Percentiles rank a stretch among this genome's conserved stretches.
Evolutionary conservation across 2,329 filamentous ascomycete genomes (phyloP).

Genomic region (Paraphoma sp.): DNA sequence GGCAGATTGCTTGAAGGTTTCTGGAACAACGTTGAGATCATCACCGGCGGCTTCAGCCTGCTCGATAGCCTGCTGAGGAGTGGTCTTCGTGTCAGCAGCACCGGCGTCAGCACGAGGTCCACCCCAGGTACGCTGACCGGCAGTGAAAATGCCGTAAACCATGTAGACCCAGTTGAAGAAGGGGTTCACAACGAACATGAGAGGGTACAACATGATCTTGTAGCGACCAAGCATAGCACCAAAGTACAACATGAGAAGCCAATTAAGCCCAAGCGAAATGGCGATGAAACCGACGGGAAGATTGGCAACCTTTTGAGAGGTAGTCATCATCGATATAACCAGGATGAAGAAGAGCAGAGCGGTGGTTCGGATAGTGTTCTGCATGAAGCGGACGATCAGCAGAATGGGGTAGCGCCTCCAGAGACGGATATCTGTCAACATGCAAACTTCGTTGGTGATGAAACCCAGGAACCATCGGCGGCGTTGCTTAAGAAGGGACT

Average conservation of each 20-base stretch:
- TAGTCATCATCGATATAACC: constrained; percentile 84
- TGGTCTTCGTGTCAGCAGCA: constrained; percentile 75
- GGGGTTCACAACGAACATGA: constrained; percentile 95
- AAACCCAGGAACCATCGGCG: constrained; percentile 96
- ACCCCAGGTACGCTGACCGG: constrained; percentile 93
- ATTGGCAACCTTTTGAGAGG: constrained; percentile 76
- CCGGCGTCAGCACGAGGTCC: constrained; percentile 90
- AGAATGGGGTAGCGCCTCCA: constrained; percentile 92
- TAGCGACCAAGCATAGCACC: constrained; percentile 83
- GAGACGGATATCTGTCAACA: constrained; percentile 91
- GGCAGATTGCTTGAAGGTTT: constrained; percentile 72
- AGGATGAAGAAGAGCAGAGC: constrained; percentile 94
- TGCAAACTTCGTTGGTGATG: constrained; percentile 97
- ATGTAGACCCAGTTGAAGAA: constrained; percentile 99
- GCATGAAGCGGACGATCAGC: constrained; percentile 86
- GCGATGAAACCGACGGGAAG: constrained; percentile 93
- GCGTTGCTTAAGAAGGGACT: constrained; percentile 88
- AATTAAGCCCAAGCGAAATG: constrained; percentile 90
- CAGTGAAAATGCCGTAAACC: constrained; percentile 95
- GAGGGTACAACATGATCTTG: constrained; percentile 92
- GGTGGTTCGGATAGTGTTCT: constrained; percentile 95
- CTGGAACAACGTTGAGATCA: constrained; percentile 86
- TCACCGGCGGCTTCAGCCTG: constrained; percentile 79
- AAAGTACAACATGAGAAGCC: constrained; percentile 96
- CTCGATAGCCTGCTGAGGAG: constrained; percentile 83